phyloP scores from a whole-genome alignment of 164 flowering plant genomes.

The Protea cynaroides region DNA sequence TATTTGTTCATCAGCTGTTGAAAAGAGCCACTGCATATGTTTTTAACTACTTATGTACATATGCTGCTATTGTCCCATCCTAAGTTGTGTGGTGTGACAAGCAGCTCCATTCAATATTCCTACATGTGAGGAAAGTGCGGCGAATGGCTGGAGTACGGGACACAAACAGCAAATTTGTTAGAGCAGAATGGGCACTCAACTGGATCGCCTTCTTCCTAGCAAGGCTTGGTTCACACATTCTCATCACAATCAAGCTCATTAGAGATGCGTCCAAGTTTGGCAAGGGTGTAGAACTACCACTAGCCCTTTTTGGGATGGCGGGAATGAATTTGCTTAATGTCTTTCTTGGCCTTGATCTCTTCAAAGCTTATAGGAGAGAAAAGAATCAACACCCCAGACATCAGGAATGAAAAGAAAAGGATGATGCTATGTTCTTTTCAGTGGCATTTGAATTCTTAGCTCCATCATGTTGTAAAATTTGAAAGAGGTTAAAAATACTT shows the following conservation, averaged over 20 bases:
- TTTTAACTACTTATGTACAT: too few species aligned
- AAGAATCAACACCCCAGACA: constrained; percentile 21
- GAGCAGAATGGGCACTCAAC: constrained; percentile 68
- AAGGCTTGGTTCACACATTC: constrained; percentile 51
- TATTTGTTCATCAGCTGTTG: background rate
- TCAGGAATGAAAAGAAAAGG: constrained; percentile 18
- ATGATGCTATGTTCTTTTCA: too few species aligned
- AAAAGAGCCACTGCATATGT: background rate
- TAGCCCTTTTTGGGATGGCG: constrained; percentile 81
- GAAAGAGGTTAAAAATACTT: too few species aligned
- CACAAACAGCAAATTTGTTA: constrained; percentile 51
- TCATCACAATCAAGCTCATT: constrained; percentile 70
- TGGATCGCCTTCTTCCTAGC: constrained; percentile 63
- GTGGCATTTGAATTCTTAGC: too few species aligned
- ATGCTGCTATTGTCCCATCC: too few species aligned
- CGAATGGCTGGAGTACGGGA: constrained; percentile 87
- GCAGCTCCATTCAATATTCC: constrained; percentile 88
- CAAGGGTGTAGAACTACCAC: constrained; percentile 75
- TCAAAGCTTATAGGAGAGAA: constrained; percentile 60
- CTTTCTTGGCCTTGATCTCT: constrained; percentile 75
- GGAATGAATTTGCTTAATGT: constrained; percentile 86
- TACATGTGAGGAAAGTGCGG: constrained; percentile 73
- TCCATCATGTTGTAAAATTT: too few species aligned
- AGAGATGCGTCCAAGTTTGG: constrained; percentile 76
- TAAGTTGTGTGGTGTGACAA: too few species aligned